Evolutionary conservation across 78 protist species (phyloP).

Genomic region (Tieghemostelium lacteum): DNA sequence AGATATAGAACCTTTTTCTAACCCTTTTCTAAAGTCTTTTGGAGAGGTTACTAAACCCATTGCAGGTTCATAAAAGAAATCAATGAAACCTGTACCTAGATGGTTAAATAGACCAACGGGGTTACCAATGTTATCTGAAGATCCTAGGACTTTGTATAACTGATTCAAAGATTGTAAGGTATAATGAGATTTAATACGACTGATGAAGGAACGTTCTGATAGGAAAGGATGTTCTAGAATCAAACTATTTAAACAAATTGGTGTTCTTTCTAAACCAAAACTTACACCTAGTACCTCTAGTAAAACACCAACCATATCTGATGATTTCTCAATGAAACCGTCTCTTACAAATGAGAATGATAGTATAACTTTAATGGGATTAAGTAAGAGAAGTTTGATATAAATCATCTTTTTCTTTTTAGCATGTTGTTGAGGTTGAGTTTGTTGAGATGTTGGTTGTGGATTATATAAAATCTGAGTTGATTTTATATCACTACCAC

Average conservation of each 20-base stretch:
- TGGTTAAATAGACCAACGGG: conserved; percentile 89
- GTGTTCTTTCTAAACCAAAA: conserved; percentile 73
- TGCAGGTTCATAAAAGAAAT: conserved; percentile 92
- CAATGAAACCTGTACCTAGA: conserved; percentile 86
- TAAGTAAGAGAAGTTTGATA: conserved; percentile 61
- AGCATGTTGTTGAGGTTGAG: background rate
- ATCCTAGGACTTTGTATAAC: conserved; percentile 81
- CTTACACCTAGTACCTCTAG: conserved; percentile 63
- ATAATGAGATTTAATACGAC: conserved; percentile 79
- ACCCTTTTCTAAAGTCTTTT: conserved; percentile 82
- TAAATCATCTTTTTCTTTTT: conserved; percentile 61
- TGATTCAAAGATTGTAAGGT: conserved; percentile 60
- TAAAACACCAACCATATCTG: conserved; percentile 21
- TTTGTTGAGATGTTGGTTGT: background rate
- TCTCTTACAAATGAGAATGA: conserved; percentile 79
- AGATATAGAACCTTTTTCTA: conserved; percentile 76
- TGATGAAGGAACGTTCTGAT: conserved; percentile 29
- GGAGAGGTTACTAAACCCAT: conserved; percentile 83
- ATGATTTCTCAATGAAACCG: conserved; percentile 47
- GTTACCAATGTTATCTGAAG: conserved; percentile 90
- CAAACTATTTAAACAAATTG: conserved; percentile 59
- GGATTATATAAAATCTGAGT: background rate
- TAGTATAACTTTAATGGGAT: conserved; percentile 76
- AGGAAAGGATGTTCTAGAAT: conserved; percentile 83
- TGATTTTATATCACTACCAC: background rate